Percentiles rank a stretch among this genome's conserved stretches.
Evolutionary conservation across 768 basidiomycete genomes (phyloP).

Genomic region (Macrolepiota fuliginosa): DNA sequence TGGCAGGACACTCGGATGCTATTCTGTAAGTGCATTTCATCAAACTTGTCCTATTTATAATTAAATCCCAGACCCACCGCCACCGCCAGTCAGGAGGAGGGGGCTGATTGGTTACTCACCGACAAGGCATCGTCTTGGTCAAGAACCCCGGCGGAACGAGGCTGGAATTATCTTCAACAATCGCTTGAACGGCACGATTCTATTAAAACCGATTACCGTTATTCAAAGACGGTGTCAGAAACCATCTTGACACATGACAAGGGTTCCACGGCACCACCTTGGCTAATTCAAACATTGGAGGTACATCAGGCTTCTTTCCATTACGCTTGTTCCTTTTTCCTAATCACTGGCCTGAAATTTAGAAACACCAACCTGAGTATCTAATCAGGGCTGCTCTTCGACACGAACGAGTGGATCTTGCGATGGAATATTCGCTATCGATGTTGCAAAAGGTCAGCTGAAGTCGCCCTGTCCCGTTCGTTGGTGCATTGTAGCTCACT

Average conservation of each 20-base stretch:
- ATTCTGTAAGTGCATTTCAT: conserved; percentile 45
- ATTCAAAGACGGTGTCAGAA: conserved; percentile 75
- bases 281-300: conserved; percentile 78
- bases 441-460: conserved; percentile 66
- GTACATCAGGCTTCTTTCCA: conserved; percentile 31
- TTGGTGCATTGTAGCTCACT: conserved; percentile 12
- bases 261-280: conserved; percentile 67
- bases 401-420: conserved; percentile 77
- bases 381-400: conserved; percentile 77
- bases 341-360: conserved; percentile 7
- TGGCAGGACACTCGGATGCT: conserved; percentile 61
- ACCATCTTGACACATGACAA: conserved; percentile 69
- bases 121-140: conserved; percentile 83
- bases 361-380: conserved; percentile 80
- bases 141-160: conserved; percentile 75
- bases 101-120: conserved; percentile 79
- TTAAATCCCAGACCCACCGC: conserved; percentile 11
- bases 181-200: conserved; percentile 78
- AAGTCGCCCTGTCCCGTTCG: neutral
- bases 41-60: conserved; percentile 13
- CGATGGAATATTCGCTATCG: conserved; percentile 68
- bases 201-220: conserved; percentile 66
- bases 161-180: conserved; percentile 85
- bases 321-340: neutral
- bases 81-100: conserved; percentile 57